A percentile compares a stretch with the other conserved stretches of the same genome.
These are phyloP conservation scores for Cladobotryum protrusum DNA, from an alignment of 2,329 filamentous ascomycete genomes.

Conservation along the genomic window DNA sequence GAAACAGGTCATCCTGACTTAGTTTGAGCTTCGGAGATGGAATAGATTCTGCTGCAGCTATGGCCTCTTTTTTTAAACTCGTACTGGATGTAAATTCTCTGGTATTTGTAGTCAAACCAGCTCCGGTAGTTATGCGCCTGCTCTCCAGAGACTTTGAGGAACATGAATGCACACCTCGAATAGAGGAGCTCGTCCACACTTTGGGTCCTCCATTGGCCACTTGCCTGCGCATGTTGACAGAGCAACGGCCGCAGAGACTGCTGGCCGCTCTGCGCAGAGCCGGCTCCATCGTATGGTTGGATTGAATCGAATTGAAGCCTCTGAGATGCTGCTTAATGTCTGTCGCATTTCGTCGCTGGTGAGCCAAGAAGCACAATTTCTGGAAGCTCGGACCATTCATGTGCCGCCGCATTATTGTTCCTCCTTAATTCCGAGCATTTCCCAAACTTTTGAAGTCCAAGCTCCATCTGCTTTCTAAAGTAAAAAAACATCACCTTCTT, in stretches of 20 bases:
- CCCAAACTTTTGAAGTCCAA: slow-evolving; percentile 24
- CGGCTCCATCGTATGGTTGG: slow-evolving; percentile 31
- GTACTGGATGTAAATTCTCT: slow-evolving; percentile 28
- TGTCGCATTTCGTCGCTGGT: background rate
- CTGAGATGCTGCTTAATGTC: background rate
- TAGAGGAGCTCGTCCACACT: slow-evolving; percentile 22
- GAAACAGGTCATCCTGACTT: slow-evolving; percentile 78
- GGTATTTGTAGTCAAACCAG: slow-evolving; percentile 12
- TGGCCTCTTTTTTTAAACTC: slow-evolving; percentile 21
- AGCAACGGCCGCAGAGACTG: slow-evolving; percentile 36
- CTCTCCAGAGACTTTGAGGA: slow-evolving; percentile 17
- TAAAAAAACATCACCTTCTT: slow-evolving; percentile 15
- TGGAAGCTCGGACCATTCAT: slow-evolving; percentile 24
- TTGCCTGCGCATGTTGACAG: slow-evolving; percentile 28
- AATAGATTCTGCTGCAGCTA: slow-evolving; percentile 18
- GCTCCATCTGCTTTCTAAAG: slow-evolving; percentile 18
- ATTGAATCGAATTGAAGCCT: slow-evolving; percentile 11
- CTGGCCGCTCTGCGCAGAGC: slow-evolving; percentile 34
- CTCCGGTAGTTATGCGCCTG: slow-evolving; percentile 13
- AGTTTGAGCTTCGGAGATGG: slow-evolving; percentile 35
- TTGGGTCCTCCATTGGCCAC: slow-evolving; percentile 18
- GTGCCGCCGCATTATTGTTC: slow-evolving; percentile 29
- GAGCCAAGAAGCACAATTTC: slow-evolving; percentile 5
- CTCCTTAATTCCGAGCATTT: slow-evolving; percentile 22
- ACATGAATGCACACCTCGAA: slow-evolving; percentile 26